Base-by-base conservation (phyloP, 768 basidiomycete species). In the Cystobasidiopsis lactophilus region DNA sequence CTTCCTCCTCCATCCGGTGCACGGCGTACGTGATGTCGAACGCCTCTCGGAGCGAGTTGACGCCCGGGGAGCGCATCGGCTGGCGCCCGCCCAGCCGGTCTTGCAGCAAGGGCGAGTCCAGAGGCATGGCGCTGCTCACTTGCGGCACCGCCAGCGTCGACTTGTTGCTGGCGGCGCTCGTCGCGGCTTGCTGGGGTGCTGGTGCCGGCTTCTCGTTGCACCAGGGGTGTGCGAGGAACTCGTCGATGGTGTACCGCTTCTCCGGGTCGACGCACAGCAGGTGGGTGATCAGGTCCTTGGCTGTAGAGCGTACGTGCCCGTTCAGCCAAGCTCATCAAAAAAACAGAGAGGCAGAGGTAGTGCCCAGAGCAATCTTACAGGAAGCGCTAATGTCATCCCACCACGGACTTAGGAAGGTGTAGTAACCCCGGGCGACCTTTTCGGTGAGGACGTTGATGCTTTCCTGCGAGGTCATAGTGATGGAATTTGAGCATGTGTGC, bases 1-100 rank as follows among this genome's bases (percentile, higher is more conserved):
- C 91, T 67, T 98, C 93, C 67, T 98, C 93, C 65, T 95, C 91
- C 91, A 96, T 96, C 18, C 91, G 79, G 67, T 98, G 93, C 0
- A 98, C 93, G 3, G 93, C 91, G 66, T 95, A 95, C 1, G 93
- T 91, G 63, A 98, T 80, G 66, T 98, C 93, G 67, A 98, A 96
- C 3, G 93, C 89, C 65, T 96, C 93, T 64, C 93, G 96, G 66
- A 98, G 77, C 0, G 82, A 78, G 0, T 85, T 81, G 26, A 96
- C 64, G 23, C 93, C 89, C 2, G 93, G 93, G 48, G 91, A 95
- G 39, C 85, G 79, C 55, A 58, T 59, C 5, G 79, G 81, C 57
- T 83, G 82, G 27, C 72, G 73, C 13, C 80, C 78, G 53, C 80
- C 80, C 41, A 79, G 78, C 9, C 45, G 14, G 19, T 81, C 78